A percentile compares a stretch with the other conserved stretches of the same genome.
phyloP scores from a whole-genome alignment of 352 stramenopile species.

The Phytophthora vignae region DNA sequence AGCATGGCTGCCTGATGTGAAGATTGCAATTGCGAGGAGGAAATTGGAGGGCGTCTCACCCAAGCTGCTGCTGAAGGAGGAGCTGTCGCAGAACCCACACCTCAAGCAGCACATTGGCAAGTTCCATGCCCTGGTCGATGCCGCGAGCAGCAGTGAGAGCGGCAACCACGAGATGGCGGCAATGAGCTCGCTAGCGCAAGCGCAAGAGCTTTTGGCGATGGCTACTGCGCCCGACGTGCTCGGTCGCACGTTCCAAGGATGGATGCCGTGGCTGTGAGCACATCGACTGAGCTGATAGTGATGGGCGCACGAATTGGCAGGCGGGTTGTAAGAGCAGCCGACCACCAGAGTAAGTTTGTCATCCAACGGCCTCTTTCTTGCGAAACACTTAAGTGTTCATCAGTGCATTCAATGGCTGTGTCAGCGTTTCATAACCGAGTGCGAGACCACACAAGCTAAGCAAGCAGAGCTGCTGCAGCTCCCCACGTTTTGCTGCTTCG shows the following conservation, averaged over 20 bases:
- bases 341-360: conserved; percentile 5
- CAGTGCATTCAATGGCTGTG: too few relatives aligned
- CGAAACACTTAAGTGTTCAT: background rate
- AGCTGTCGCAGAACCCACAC: conserved; percentile 75
- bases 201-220: conserved; percentile 83
- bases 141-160: conserved; percentile 26
- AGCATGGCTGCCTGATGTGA: conserved; percentile 78
- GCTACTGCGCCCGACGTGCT: conserved; percentile 85
- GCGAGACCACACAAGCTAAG: too few relatives aligned
- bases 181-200: conserved; percentile 76
- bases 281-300: too few relatives aligned
- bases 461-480: too few relatives aligned
- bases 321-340: background rate
- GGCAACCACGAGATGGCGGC: conserved; percentile 21
- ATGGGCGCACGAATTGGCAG: too few relatives aligned
- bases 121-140: conserved; percentile 69
- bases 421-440: too few relatives aligned
- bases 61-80: conserved; percentile 72
- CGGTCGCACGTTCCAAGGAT: conserved; percentile 81
- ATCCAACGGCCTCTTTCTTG: background rate
- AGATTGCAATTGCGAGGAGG: conserved; percentile 75
- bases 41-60: conserved; percentile 85
- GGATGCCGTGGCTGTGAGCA: conserved; percentile 79
- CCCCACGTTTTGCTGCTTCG: too few relatives aligned
- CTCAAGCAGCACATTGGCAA: conserved; percentile 60